A percentile compares a stretch with the other conserved stretches of the same genome.
Conservation (phyloP, 179 eudicot genomes). For the Amaranthus tricolor region DNA sequence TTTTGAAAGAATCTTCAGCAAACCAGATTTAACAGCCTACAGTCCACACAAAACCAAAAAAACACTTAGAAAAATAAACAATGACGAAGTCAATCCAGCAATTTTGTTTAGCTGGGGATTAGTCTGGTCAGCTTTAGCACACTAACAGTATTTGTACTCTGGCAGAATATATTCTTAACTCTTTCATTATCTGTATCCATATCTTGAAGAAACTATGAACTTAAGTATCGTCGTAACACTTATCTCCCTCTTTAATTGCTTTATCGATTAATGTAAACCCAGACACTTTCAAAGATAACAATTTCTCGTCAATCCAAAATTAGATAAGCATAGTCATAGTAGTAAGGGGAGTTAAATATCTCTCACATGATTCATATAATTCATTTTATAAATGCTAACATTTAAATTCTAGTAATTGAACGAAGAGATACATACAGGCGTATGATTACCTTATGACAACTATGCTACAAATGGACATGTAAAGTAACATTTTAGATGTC, state of each 20-base stretch:
- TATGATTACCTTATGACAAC: background rate
- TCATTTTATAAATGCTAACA: too few relatives aligned
- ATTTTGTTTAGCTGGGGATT: background rate
- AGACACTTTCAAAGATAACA: background rate
- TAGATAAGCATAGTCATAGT: too few relatives aligned
- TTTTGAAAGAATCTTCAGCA: slow-evolving; percentile 90
- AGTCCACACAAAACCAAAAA: slow-evolving; percentile 12
- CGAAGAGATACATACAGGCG: background rate
- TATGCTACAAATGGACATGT: background rate
- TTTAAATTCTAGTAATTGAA: too few relatives aligned
- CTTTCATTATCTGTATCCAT: too few relatives aligned
- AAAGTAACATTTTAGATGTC: background rate
- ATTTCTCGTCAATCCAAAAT: background rate
- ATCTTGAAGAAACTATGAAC: too few relatives aligned
- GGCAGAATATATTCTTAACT: background rate
- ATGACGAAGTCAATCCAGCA: background rate
- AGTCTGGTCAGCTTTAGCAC: background rate
- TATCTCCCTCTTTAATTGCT: too few relatives aligned
- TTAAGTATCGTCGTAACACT: too few relatives aligned
- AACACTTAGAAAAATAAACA: background rate
- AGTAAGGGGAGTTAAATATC: background rate
- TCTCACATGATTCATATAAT: too few relatives aligned
- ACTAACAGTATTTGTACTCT: background rate
- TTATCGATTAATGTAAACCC: background rate
- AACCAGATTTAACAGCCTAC: slow-evolving; percentile 90